Evolutionary conservation across 305 asterid species (phyloP).

Genomic region (Fraxinus sp.): DNA sequence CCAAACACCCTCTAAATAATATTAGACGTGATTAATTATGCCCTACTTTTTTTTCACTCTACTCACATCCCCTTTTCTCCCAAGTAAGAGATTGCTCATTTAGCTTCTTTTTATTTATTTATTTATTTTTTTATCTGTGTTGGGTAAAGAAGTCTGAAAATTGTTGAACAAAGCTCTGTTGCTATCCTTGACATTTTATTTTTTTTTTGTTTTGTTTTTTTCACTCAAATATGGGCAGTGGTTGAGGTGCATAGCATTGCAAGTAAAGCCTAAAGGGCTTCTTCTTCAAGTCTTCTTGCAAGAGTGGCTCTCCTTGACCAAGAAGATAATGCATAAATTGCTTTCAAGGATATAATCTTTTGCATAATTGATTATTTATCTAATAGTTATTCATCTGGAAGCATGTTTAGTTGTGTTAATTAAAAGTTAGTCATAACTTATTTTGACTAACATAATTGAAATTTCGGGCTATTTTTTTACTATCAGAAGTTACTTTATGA

Average conservation of each 20-base stretch:
- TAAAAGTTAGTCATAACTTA: neutral
- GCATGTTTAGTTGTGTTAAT: neutral
- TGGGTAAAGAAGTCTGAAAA: slow-evolving; percentile 7
- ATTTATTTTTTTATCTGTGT: neutral
- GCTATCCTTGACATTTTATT: slow-evolving; percentile 16
- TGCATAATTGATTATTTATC: neutral
- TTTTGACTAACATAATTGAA: neutral
- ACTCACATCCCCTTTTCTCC: neutral
- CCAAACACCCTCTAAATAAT: no score
- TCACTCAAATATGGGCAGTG: slow-evolving; percentile 30
- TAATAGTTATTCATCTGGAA: neutral
- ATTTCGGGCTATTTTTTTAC: neutral
- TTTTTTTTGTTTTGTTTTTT: neutral
- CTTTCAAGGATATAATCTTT: neutral
- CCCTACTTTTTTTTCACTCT: neutral
- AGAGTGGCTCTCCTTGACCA: slow-evolving; percentile 1
- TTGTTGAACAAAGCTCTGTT: slow-evolving; percentile 24
- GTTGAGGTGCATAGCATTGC: slow-evolving; percentile 27
- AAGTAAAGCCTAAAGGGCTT: slow-evolving; percentile 27
- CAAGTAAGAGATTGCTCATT: neutral
- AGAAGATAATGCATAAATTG: slow-evolving; percentile 6
- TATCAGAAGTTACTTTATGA: no score
- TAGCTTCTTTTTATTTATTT: neutral
- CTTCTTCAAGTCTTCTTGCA: slow-evolving; percentile 8
- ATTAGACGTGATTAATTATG: neutral